These are phyloP conservation scores for Liriodendron chinense DNA, from an alignment of 164 flowering plant genomes.

Conservation along the genomic window DNA sequence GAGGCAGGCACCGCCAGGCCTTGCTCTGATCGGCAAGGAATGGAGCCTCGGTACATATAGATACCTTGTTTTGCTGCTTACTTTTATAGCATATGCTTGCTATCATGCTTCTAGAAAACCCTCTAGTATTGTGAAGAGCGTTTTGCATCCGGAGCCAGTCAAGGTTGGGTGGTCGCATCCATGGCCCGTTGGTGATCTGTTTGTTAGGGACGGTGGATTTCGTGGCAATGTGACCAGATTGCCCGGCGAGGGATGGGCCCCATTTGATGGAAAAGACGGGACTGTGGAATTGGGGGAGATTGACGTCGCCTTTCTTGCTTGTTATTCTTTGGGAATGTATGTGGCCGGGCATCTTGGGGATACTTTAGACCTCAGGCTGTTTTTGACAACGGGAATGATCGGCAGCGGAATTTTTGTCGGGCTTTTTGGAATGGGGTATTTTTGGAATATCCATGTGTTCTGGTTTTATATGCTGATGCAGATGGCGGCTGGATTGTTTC, in stretches of 20 bases:
- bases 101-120: conserved; percentile 94
- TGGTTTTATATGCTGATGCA: conserved; percentile 74
- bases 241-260: conserved; percentile 60
- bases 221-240: conserved; percentile 9
- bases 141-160: conserved; percentile 53
- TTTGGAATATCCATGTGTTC: conserved; percentile 66
- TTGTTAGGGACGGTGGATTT: conserved; percentile 31
- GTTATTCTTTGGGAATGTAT: conserved; percentile 83
- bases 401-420: conserved; percentile 88
- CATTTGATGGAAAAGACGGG: conserved; percentile 74
- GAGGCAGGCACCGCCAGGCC: conserved; percentile 59
- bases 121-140: conserved; percentile 85
- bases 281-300: conserved; percentile 80
- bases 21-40: conserved; percentile 45
- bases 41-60: conserved; percentile 53
- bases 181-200: conserved; percentile 65
- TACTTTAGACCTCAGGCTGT: conserved; percentile 65
- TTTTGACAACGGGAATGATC: conserved; percentile 78
- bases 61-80: conserved; percentile 58
- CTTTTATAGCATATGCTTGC: conserved; percentile 81
- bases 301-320: conserved; percentile 86
- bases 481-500: conserved; percentile 92
- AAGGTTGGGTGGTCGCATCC: conserved; percentile 12
- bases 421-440: conserved; percentile 83
- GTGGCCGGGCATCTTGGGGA: conserved; percentile 93